Percentiles rank a stretch among this genome's conserved stretches.
Conservation (phyloP, 331 rosid species). For the Rosa hybrid region DNA sequence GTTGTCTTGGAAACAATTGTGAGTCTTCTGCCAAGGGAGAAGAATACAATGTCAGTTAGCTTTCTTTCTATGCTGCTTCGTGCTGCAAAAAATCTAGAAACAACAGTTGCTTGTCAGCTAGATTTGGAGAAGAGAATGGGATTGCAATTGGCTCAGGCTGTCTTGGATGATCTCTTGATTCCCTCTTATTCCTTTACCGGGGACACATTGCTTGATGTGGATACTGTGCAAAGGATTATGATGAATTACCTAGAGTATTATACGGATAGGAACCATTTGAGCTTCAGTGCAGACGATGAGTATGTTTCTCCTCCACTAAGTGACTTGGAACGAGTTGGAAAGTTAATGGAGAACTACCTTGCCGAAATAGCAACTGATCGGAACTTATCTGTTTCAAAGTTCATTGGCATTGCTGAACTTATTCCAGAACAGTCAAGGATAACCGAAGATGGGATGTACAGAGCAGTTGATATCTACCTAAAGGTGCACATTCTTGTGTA, state of each 20-base stretch:
- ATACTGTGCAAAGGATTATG: conserved; percentile 74
- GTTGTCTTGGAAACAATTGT: conserved; percentile 85
- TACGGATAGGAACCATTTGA: conserved; percentile 36
- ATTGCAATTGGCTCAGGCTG: conserved; percentile 72
- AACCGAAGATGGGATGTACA: conserved; percentile 86
- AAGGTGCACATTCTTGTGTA: conserved; percentile 53
- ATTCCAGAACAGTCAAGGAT: conserved; percentile 85
- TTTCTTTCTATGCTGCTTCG: conserved; percentile 90
- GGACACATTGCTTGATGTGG: conserved; percentile 86
- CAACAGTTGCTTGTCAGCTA: conserved; percentile 93
- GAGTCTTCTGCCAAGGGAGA: conserved; percentile 88
- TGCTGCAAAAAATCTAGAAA: conserved; percentile 74
- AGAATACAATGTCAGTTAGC: conserved; percentile 77
- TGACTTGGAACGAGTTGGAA: conserved; percentile 69
- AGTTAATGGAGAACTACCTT: conserved; percentile 80
- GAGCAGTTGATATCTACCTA: conserved; percentile 86
- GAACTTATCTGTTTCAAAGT: conserved; percentile 63
- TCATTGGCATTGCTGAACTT: conserved; percentile 68
- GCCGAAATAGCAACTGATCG: conserved; percentile 84
- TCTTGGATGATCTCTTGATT: conserved; percentile 84
- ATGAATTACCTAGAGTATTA: conserved; percentile 59
- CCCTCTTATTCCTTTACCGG: conserved; percentile 82
- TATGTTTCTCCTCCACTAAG: conserved; percentile 54
- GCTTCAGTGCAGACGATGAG: conserved; percentile 42
- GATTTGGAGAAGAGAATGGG: conserved; percentile 94